A percentile compares a stretch with the other conserved stretches of the same genome.
phyloP scores from a whole-genome alignment of 768 basidiomycete genomes.

The Cubamyces sp. region DNA sequence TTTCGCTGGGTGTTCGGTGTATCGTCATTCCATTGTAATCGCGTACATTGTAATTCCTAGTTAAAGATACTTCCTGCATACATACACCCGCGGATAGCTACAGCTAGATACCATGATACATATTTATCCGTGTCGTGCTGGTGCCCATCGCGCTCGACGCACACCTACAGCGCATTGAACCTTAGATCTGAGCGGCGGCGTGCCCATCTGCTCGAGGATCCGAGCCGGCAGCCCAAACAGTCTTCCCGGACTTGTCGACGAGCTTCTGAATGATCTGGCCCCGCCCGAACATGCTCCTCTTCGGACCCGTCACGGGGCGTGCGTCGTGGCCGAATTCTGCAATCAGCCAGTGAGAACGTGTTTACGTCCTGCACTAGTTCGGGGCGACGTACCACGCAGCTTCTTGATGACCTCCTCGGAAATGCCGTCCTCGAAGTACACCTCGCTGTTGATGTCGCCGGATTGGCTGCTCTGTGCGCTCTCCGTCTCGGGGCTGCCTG shows the following conservation, averaged over 20 bases:
- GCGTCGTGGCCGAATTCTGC: constrained; percentile 91
- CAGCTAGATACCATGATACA: not conserved
- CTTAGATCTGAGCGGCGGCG: constrained; percentile 81
- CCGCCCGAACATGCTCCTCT: constrained; percentile 71
- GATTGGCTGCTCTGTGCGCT: constrained; percentile 50
- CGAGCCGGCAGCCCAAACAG: constrained; percentile 95
- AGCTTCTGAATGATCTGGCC: constrained; percentile 91
- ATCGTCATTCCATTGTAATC: constrained; percentile 1
- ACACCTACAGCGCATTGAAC: not conserved
- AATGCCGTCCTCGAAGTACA: constrained; percentile 90
- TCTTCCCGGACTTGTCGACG: constrained; percentile 61
- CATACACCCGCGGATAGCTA: constrained; percentile 1
- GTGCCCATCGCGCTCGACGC: constrained; percentile 49
- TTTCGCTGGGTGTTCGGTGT: not conserved
- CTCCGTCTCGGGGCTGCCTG: constrained; percentile 69
- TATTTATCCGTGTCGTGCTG: not conserved
- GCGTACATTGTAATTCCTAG: constrained; percentile 5
- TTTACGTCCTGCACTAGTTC: not conserved
- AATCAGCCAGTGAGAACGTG: not conserved
- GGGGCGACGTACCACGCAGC: constrained; percentile 59
- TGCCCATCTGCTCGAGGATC: constrained; percentile 90
- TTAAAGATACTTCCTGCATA: not conserved
- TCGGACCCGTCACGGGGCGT: constrained; percentile 60
- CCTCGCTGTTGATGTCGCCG: constrained; percentile 76
- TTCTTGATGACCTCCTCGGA: constrained; percentile 59